A percentile compares a stretch with the other conserved stretches of the same genome.
Conservation (phyloP, 345 rosid genomes). For the Nephelium lappaceum region DNA sequence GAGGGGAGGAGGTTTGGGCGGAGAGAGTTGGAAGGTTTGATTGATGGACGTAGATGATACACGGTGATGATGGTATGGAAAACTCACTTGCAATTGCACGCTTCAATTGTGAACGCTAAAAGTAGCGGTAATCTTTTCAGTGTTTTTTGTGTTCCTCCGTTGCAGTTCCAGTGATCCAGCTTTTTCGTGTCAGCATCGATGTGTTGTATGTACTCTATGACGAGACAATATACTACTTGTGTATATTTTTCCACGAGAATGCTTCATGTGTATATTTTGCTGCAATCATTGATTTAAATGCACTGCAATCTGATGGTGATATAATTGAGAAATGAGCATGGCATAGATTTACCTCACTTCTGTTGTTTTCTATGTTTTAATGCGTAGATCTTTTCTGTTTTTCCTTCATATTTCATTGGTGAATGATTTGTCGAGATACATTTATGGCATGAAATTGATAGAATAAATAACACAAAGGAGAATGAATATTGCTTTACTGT, state of each 20-base stretch:
- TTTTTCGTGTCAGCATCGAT: conserved; percentile 33
- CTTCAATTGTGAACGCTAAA: conserved; percentile 35
- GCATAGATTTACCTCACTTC: conserved; percentile 24
- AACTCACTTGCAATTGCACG: conserved; percentile 27
- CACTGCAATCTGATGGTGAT: conserved; percentile 25
- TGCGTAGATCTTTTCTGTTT: neutral
- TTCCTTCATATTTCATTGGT: neutral
- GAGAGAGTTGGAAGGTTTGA: conserved; percentile 78
- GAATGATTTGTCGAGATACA: neutral
- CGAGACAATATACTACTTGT: conserved; percentile 44
- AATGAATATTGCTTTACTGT: neutral
- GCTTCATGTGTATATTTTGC: conserved; percentile 59
- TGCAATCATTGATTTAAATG: conserved; percentile 43
- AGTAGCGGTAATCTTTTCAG: conserved; percentile 33
- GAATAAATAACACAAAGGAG: neutral
- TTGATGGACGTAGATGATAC: conserved; percentile 70
- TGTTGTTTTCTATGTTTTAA: neutral
- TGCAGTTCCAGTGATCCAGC: conserved; percentile 40
- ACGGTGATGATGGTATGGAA: conserved; percentile 23
- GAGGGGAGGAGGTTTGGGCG: conserved; percentile 80
- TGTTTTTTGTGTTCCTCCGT: conserved; percentile 34
- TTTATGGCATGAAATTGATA: neutral
- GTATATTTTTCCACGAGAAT: conserved; percentile 44
- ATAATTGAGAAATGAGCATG: conserved; percentile 32
- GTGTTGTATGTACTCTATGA: conserved; percentile 42